Conservation (phyloP, 169 alveolate genomes). For the Plasmodium coatneyi region DNA sequence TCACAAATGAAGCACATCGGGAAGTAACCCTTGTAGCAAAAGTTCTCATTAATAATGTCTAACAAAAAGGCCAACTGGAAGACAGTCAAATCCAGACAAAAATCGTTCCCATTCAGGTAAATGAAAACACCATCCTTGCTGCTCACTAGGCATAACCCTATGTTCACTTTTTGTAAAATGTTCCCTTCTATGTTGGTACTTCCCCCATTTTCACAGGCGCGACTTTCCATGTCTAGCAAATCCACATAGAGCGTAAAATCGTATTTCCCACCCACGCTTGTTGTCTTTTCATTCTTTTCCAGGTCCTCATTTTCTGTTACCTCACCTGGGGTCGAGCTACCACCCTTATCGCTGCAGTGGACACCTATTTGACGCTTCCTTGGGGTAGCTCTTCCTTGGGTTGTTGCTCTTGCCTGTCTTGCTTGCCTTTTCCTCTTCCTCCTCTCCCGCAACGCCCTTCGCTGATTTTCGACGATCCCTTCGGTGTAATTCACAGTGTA, state of each 20-base stretch:
- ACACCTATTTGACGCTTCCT: neutral
- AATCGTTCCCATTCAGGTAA: slow-evolving; percentile 52
- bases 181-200: slow-evolving; percentile 68
- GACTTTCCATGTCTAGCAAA: slow-evolving; percentile 52
- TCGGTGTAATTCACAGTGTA: slow-evolving; percentile 39
- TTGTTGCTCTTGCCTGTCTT: neutral
- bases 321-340: neutral
- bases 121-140: slow-evolving; percentile 41
- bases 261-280: neutral
- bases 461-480: slow-evolving; percentile 3
- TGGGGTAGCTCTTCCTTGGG: neutral
- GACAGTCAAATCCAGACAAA: slow-evolving; percentile 57
- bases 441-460: slow-evolving; percentile 13
- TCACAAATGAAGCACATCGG: slow-evolving; percentile 75
- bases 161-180: slow-evolving; percentile 54
- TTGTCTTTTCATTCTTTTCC: neutral
- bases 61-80: slow-evolving; percentile 63
- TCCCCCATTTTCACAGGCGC: slow-evolving; percentile 76
- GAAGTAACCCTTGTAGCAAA: slow-evolving; percentile 69
- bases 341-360: neutral
- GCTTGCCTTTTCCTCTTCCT: neutral
- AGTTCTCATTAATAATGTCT: slow-evolving; percentile 74
- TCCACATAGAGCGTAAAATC: slow-evolving; percentile 74
- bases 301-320: neutral
- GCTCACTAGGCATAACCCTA: slow-evolving; percentile 54